Conservation (phyloP, 257 asterid species). For the Lithospermum erythrorhizon region DNA sequence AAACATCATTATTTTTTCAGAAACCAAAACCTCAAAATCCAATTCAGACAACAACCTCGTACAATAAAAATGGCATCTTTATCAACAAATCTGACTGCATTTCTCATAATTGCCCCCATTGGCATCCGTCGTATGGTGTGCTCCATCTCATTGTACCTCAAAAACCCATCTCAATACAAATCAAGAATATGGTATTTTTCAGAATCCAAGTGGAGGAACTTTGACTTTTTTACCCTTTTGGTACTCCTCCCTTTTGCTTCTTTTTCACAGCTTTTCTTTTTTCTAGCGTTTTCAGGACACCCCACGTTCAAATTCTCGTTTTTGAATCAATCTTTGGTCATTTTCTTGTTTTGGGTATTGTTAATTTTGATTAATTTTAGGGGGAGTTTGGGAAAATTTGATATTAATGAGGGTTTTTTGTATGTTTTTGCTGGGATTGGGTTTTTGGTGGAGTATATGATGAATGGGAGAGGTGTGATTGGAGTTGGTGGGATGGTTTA, state of each 20-base stretch:
- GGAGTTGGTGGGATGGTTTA: constrained; percentile 53
- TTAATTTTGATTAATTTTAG: constrained; percentile 32
- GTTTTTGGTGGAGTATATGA: constrained; percentile 41
- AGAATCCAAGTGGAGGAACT: constrained; percentile 62
- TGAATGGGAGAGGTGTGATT: constrained; percentile 46
- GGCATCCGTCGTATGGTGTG: constrained; percentile 57
- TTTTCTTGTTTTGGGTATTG: constrained; percentile 57
- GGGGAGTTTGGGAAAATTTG: constrained; percentile 45
- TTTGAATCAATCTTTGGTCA: constrained; percentile 48
- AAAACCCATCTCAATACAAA: constrained; percentile 53
- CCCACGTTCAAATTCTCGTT: constrained; percentile 58
- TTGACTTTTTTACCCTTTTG: constrained; percentile 53
- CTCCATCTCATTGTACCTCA: constrained; percentile 49
- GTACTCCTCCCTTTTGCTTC: constrained; percentile 56
- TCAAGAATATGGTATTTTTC: constrained; percentile 70
- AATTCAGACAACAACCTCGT: neutral
- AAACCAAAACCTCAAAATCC: neutral
- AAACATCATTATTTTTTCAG: too few species aligned
- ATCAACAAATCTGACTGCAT: constrained; percentile 66
- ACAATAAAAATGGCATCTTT: constrained; percentile 41
- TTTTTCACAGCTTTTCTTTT: constrained; percentile 40
- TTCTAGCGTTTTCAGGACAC: constrained; percentile 42
- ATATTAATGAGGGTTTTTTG: constrained; percentile 42
- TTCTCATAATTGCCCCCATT: constrained; percentile 50
- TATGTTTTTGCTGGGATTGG: constrained; percentile 46